These are phyloP conservation scores for Gastrodia elata DNA, from an alignment of 106 monocot species.

Conservation along the genomic window DNA sequence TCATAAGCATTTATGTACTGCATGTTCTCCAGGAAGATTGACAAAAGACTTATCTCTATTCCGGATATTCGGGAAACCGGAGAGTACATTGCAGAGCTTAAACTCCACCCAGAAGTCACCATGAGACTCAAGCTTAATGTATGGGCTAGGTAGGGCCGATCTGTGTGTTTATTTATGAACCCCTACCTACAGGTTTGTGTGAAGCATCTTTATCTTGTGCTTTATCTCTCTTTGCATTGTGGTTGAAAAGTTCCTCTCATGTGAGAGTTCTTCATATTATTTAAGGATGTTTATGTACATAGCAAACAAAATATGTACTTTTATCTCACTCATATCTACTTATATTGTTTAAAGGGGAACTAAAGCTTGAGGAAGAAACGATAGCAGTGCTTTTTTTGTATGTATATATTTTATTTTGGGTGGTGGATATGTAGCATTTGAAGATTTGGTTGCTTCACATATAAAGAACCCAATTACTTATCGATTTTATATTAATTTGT, in stretches of 20 bases:
- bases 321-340: too few relatives aligned
- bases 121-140: slow-evolving; percentile 72
- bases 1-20: not conserved
- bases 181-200: not conserved
- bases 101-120: slow-evolving; percentile 86
- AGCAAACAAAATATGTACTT: too few relatives aligned
- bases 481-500: too few relatives aligned
- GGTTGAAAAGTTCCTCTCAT: too few relatives aligned
- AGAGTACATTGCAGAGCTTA: slow-evolving; percentile 82
- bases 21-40: slow-evolving; percentile 50
- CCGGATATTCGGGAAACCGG: slow-evolving; percentile 94
- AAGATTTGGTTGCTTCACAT: too few relatives aligned
- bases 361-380: too few relatives aligned
- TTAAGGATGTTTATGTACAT: not conserved
- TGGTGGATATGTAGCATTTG: too few relatives aligned
- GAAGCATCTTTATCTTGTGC: not conserved
- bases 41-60: slow-evolving; percentile 55
- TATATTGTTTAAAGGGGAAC: too few relatives aligned
- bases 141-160: slow-evolving; percentile 37
- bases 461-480: too few relatives aligned
- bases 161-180: not conserved
- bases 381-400: too few relatives aligned
- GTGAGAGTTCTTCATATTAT: too few relatives aligned
- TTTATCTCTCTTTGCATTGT: not conserved
- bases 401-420: too few relatives aligned